phyloP scores from a whole-genome alignment of 1,139 yeast species.

The Ogataea hybrid region DNA sequence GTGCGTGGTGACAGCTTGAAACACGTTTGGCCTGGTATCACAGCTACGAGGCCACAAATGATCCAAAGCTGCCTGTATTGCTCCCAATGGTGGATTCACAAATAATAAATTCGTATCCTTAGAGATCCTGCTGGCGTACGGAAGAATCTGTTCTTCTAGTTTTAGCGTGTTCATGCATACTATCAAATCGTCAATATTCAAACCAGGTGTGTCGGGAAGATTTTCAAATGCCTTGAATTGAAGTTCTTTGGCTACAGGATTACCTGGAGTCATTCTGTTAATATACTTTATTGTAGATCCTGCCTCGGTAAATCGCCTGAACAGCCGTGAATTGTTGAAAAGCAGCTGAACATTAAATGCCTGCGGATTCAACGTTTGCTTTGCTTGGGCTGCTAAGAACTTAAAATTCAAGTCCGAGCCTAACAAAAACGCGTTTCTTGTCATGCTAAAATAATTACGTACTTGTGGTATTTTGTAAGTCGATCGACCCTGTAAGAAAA shows the following conservation, averaged over 20 bases:
- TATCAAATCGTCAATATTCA: too few relatives aligned
- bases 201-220: too few relatives aligned
- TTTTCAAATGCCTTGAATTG: constrained; percentile 11
- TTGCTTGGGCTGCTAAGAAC: constrained; percentile 23
- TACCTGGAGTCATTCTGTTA: constrained; percentile 22
- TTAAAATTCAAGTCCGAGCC: constrained; percentile 25
- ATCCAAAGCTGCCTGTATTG: too few relatives aligned
- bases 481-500: neutral
- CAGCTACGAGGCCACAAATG: too few relatives aligned
- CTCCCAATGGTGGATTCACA: too few relatives aligned
- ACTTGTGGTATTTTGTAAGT: neutral
- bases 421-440: constrained; percentile 16
- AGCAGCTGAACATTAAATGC: constrained; percentile 15
- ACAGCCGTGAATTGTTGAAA: constrained; percentile 13
- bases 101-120: too few relatives aligned
- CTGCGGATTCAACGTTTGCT: constrained; percentile 8
- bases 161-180: too few relatives aligned
- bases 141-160: too few relatives aligned
- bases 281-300: constrained; percentile 26
- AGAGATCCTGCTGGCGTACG: too few relatives aligned
- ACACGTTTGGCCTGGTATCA: too few relatives aligned
- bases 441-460: constrained; percentile 5
- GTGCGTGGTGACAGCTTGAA: too few relatives aligned
- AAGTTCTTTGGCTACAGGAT: constrained; percentile 20
- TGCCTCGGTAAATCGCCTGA: constrained; percentile 18